Conservation (phyloP, 768 basidiomycete genomes). For the Amanita thiersii region DNA sequence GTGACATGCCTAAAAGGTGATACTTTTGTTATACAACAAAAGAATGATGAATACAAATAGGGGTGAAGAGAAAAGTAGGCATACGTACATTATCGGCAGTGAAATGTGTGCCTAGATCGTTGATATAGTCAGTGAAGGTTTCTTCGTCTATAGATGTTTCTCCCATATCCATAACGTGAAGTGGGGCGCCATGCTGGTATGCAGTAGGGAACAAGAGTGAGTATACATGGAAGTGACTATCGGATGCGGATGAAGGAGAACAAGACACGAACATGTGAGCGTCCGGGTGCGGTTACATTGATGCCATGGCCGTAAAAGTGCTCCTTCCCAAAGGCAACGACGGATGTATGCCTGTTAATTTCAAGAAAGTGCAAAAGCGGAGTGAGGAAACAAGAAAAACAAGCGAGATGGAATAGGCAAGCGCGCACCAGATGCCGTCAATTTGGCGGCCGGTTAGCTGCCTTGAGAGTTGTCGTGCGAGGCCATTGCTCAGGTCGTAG, state of each 20-base stretch:
- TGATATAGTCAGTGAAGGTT: constrained; percentile 80
- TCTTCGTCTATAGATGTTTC: constrained; percentile 75
- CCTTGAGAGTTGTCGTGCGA: constrained; percentile 70
- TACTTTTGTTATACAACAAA: constrained; percentile 63
- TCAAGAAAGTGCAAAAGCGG: background rate
- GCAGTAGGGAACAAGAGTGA: constrained; percentile 1
- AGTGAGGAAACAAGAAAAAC: background rate
- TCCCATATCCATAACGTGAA: constrained; percentile 68
- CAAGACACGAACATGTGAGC: constrained; percentile 68
- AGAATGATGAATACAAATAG: constrained; percentile 1
- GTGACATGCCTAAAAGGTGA: constrained; percentile 75
- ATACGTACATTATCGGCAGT: constrained; percentile 82
- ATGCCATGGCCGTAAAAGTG: constrained; percentile 91
- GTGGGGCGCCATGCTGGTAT: constrained; percentile 63
- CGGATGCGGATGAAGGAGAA: too few species aligned
- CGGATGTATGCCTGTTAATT: constrained; percentile 77
- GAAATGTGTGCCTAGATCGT: constrained; percentile 69
- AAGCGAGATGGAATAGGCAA: background rate
- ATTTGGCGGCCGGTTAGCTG: constrained; percentile 85
- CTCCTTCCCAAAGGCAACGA: constrained; percentile 83
- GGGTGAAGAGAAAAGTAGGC: background rate
- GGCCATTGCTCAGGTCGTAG: constrained; percentile 85
- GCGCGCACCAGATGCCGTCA: constrained; percentile 83
- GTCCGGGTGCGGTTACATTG: constrained; percentile 57
- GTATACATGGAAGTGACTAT: too few species aligned